Conservation (phyloP, 345 rosid species). For the Clarkia xantiana region DNA sequence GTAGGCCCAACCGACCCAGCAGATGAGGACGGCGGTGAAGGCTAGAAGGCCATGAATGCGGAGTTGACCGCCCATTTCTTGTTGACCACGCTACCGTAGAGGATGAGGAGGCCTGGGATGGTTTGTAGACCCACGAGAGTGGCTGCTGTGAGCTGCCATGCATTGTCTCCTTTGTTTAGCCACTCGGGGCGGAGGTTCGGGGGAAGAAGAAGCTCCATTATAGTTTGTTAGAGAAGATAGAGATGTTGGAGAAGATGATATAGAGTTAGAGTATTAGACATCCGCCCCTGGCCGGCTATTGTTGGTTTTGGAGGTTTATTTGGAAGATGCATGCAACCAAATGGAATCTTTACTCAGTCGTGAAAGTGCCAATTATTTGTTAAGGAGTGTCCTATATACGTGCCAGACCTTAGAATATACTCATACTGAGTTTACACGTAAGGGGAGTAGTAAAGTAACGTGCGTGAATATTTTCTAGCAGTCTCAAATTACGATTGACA, state of each 20-base stretch:
- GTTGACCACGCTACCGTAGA: constrained; percentile 32
- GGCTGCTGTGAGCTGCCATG: constrained; percentile 51
- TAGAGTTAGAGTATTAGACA: no score
- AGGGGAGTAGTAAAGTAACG: no score
- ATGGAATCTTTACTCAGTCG: not conserved
- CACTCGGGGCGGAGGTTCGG: constrained; percentile 24
- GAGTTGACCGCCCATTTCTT: constrained; percentile 46
- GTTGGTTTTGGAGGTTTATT: no score
- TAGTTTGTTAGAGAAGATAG: not conserved
- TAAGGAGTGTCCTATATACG: no score
- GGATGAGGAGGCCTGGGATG: constrained; percentile 34
- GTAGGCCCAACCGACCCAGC: constrained; percentile 46
- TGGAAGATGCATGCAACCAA: constrained; percentile 4
- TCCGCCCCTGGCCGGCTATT: no score
- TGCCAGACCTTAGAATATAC: no score
- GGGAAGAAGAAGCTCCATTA: constrained; percentile 28
- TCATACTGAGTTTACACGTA: no score
- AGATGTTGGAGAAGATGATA: no score
- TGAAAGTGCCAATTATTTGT: no score
- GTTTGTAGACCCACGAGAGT: constrained; percentile 32
- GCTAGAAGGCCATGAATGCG: constrained; percentile 45
- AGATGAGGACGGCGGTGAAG: constrained; percentile 24
- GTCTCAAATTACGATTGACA: no score
- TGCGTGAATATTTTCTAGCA: no score
- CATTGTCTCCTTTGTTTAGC: constrained; percentile 39